These are phyloP conservation scores for Camelina sativa DNA, from an alignment of 345 rosid species.

Conservation along the genomic window DNA sequence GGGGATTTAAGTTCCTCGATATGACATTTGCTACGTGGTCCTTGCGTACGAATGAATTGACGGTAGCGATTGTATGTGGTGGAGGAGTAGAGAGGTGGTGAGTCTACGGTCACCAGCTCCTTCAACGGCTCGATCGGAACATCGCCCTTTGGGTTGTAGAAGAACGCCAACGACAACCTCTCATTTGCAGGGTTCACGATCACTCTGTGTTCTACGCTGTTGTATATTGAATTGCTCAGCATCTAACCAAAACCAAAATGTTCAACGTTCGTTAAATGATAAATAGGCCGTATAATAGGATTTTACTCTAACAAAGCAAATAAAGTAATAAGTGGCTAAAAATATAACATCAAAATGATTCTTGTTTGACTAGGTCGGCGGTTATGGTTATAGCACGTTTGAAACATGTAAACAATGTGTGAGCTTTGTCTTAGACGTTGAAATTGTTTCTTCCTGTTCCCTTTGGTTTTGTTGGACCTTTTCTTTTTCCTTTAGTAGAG, in stretches of 20 bases:
- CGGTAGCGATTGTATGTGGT: constrained; percentile 85
- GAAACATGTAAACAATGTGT: constrained; percentile 20
- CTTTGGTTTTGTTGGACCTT: constrained; percentile 15
- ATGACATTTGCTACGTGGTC: constrained; percentile 83
- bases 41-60: constrained; percentile 65
- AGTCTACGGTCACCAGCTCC: constrained; percentile 61
- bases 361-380: constrained; percentile 1
- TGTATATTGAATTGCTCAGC: constrained; percentile 80
- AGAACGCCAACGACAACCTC: constrained; percentile 80
- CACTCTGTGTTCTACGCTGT: constrained; percentile 91
- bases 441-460: constrained; percentile 25
- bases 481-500: constrained; percentile 31
- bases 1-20: constrained; percentile 59
- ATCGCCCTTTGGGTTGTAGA: constrained; percentile 87
- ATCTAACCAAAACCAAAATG: constrained; percentile 50
- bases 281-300: background rate
- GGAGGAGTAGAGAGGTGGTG: constrained; percentile 61
- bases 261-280: constrained; percentile 1
- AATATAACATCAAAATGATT: background rate
- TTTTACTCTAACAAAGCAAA: background rate
- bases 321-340: background rate
- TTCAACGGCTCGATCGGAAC: constrained; percentile 65
- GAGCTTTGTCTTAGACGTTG: constrained; percentile 18
- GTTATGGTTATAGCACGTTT: constrained; percentile 28
- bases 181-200: constrained; percentile 65